A percentile compares a stretch with the other conserved stretches of the same genome.
These are phyloP conservation scores for Rhodotorula sp. DNA, from an alignment of 1,284 basidiomycete species.

Conservation along the genomic window DNA sequence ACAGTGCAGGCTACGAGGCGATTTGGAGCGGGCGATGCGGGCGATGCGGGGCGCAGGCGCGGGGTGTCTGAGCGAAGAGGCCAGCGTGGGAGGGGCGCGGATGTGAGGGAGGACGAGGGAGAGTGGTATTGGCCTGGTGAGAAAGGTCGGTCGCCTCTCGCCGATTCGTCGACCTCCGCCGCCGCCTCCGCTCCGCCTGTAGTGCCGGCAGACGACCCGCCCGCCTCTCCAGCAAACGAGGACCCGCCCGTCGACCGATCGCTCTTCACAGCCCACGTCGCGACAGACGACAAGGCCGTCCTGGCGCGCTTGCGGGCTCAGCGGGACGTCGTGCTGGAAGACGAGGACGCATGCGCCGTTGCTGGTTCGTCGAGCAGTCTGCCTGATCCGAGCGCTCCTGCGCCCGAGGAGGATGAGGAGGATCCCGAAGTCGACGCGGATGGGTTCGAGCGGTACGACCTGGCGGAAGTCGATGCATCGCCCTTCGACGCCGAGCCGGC, in stretches of 20 bases:
- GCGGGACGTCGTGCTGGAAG: background rate
- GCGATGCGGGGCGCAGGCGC: background rate
- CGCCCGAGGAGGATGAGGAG: constrained; percentile 4
- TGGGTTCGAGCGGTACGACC: constrained; percentile 27
- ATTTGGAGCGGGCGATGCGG: background rate
- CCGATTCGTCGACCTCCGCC: background rate
- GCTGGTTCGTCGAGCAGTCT: no score
- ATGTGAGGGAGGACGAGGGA: background rate
- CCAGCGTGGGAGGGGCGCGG: background rate
- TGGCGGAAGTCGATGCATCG: no score
- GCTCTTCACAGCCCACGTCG: constrained; percentile 32
- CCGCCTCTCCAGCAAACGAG: background rate
- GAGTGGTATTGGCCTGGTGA: constrained; percentile 40
- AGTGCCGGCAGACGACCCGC: background rate
- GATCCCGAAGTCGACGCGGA: constrained; percentile 30
- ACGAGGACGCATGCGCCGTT: background rate
- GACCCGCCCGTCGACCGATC: constrained; percentile 21
- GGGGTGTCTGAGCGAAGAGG: background rate
- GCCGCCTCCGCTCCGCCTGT: background rate
- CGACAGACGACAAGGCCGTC: constrained; percentile 41
- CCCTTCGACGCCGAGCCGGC: background rate
- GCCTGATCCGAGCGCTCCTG: constrained; percentile 11
- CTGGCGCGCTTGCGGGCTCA: constrained; percentile 23
- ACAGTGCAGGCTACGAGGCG: constrained; percentile 8
- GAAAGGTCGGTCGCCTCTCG: constrained; percentile 14